Percentiles rank a stretch among this genome's conserved stretches.
Conservation (phyloP, 148 eudicot genomes). For the Nepenthes gracilis region DNA sequence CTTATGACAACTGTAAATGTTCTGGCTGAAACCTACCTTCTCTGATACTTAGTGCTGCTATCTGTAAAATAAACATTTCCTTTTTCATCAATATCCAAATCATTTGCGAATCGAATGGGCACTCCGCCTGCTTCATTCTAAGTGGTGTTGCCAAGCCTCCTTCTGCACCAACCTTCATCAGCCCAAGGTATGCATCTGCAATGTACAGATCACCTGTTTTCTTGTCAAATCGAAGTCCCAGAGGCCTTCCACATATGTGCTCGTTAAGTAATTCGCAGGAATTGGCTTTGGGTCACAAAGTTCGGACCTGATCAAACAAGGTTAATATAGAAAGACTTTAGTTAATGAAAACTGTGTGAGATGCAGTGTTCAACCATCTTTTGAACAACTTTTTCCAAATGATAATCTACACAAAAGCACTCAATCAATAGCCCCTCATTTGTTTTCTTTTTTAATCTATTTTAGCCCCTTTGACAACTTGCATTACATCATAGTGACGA, state of each 20-base stretch:
- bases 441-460: too few relatives aligned
- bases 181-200: slow-evolving; percentile 86
- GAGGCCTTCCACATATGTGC: slow-evolving; percentile 90
- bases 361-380: too few relatives aligned
- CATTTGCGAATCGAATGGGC: slow-evolving; percentile 75
- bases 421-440: too few relatives aligned
- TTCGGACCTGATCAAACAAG: slow-evolving; percentile 35
- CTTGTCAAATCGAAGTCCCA: slow-evolving; percentile 83
- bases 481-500: too few relatives aligned
- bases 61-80: slow-evolving; percentile 84
- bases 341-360: not conserved
- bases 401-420: too few relatives aligned
- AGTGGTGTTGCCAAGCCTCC: slow-evolving; percentile 79
- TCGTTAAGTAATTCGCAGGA: slow-evolving; percentile 53
- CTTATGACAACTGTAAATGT: not conserved
- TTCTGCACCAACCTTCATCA: slow-evolving; percentile 88
- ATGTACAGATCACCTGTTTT: slow-evolving; percentile 83
- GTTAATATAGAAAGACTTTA: not conserved
- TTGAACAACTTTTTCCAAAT: too few relatives aligned
- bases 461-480: too few relatives aligned
- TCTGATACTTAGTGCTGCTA: slow-evolving; percentile 69
- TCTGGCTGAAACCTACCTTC: slow-evolving; percentile 42
- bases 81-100: slow-evolving; percentile 76
- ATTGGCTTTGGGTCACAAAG: slow-evolving; percentile 71
- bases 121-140: slow-evolving; percentile 70